phyloP scores from a whole-genome alignment of 768 basidiomycete genomes.

The Cystofilobasidium ferigula region DNA sequence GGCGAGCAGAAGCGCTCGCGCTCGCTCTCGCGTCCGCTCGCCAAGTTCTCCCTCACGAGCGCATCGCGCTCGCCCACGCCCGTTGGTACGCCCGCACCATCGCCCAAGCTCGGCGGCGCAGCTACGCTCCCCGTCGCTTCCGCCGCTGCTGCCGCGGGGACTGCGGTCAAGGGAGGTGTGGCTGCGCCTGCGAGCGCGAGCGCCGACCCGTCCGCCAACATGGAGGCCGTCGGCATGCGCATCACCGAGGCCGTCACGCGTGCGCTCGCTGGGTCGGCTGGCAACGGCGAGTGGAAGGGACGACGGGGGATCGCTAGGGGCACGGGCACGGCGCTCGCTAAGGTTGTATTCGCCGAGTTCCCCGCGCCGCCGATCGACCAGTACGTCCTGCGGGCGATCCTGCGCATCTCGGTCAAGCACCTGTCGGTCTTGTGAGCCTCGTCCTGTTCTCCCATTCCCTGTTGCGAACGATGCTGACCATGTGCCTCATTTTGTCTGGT shows the following conservation, averaged over 20 bases:
- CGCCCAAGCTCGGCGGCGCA: constrained; percentile 11
- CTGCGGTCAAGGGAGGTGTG: not conserved
- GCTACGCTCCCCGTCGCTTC: not conserved
- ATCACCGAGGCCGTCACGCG: constrained; percentile 19
- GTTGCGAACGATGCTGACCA: too few relatives aligned
- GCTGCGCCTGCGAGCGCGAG: not conserved
- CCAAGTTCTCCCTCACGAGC: constrained; percentile 8
- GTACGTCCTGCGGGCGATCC: constrained; percentile 25
- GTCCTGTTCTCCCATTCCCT: not conserved
- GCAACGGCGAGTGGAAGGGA: constrained; percentile 20
- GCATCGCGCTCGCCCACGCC: constrained; percentile 14
- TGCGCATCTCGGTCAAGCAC: constrained; percentile 24
- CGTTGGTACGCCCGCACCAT: constrained; percentile 8
- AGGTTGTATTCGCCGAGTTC: constrained; percentile 12
- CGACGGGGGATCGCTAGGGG: constrained; percentile 18
- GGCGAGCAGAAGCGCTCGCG: constrained; percentile 20
- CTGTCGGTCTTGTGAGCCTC: constrained; percentile 26
- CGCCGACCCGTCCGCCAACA: constrained; percentile 15
- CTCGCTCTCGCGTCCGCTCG: constrained; percentile 20
- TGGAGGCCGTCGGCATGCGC: constrained; percentile 23
- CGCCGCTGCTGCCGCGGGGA: too few relatives aligned
- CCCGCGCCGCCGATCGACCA: constrained; percentile 23
- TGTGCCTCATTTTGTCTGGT: not conserved
- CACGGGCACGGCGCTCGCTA: constrained; percentile 9
- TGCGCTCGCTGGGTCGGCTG: constrained; percentile 8